Base-by-base conservation (phyloP, 805 yeast species). In the Saturnispora mendoncae region DNA sequence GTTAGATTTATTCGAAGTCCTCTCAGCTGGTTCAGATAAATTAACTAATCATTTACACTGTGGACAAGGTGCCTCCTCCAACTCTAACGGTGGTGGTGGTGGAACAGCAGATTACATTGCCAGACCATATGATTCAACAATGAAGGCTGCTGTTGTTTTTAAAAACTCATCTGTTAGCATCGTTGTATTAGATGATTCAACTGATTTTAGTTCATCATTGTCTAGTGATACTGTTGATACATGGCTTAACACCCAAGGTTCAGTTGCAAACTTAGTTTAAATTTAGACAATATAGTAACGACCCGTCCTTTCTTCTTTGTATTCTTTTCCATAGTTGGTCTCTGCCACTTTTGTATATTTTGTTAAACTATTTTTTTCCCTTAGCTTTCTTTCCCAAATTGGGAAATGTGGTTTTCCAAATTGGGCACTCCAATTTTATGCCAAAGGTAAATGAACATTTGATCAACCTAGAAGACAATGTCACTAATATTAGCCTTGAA, bases 61-160 rank as follows among this genome's bases (percentile, higher is more conserved):
- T 58, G 84, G 83, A 52, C 94, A 84, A 68, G 90, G 88, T 58
- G 63, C 66, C 50, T 59, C 69, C 50, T 76, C 77, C 45, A 49
- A 69, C 41, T 44, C 64, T 27, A 45, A 49, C 35, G 24, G 34
- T 15, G 67, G 69, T 41, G 86, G 85, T 62, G 97, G 95, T 55
- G 94, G 90, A 60, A 94, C 95, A 46, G 69, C 78, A 49, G 92
- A 90, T 68, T 90, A 81, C 74, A 84, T 92, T 62, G 55, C 62
- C 18, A 86, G 98, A 75, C 98, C 98, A 54, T 73, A 82, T 34
- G 56, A 67, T 46, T 71, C 76, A 17, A 68, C 94, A 33, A 67
- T 86, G 70, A 86, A 84, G 71, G 96, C 92, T 56, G 97, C 95
- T 51, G 96, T 75, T 46, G 67, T 92, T 57, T 90, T 92, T 66